phyloP scores from a whole-genome alignment of 2,329 filamentous ascomycete species.

The Hymenoscyphus fraxineus region DNA sequence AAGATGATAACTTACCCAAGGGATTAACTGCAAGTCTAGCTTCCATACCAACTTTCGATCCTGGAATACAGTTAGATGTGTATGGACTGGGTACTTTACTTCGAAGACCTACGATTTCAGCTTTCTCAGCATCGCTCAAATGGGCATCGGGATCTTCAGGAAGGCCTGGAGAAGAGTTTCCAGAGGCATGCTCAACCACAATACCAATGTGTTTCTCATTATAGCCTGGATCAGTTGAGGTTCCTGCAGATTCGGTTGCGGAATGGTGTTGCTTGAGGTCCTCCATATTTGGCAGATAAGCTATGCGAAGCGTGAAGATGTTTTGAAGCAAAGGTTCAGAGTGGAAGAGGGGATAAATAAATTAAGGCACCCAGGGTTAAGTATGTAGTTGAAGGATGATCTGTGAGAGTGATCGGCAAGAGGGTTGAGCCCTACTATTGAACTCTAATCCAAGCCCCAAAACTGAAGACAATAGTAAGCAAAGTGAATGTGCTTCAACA shows the following conservation, averaged over 20 bases:
- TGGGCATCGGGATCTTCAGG: constrained; percentile 56
- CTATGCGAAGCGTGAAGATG: background rate
- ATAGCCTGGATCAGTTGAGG: background rate
- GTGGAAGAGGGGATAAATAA: background rate
- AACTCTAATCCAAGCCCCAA: background rate
- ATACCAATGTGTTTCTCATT: background rate
- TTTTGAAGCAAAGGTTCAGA: background rate
- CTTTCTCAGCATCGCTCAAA: constrained; percentile 54
- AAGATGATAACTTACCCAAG: constrained; percentile 30
- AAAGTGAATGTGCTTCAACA: background rate
- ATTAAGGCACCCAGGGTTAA: background rate
- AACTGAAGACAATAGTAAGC: background rate
- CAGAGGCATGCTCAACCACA: background rate
- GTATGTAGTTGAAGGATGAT: background rate
- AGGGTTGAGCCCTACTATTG: too few relatives aligned
- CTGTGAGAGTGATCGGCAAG: background rate
- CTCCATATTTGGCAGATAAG: background rate
- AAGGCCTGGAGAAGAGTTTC: background rate
- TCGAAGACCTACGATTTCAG: constrained; percentile 49
- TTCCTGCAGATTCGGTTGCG: background rate
- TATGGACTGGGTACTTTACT: background rate
- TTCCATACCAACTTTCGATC: constrained; percentile 20
- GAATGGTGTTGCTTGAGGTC: background rate
- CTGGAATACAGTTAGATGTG: constrained; percentile 8
- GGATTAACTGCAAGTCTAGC: constrained; percentile 23